Conservation (phyloP, 805 yeast species). For the Nakazawaea sp. region DNA sequence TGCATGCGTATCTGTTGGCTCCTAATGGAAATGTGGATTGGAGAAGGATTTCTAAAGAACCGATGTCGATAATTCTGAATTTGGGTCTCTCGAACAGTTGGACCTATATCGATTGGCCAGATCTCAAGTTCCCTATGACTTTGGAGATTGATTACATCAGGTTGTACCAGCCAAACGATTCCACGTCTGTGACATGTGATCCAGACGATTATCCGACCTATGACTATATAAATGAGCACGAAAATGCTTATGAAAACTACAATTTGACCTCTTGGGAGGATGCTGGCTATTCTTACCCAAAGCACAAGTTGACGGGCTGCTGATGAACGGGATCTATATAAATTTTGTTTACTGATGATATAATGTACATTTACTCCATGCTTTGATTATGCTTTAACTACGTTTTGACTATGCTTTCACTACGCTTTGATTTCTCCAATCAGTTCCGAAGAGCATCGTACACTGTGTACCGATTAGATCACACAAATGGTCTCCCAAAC, state of each 20-base stretch:
- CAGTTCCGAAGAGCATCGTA: no score
- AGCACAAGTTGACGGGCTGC: slow-evolving; percentile 25
- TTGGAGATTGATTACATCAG: slow-evolving; percentile 41
- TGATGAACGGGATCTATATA: no score
- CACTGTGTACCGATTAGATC: no score
- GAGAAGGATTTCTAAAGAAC: slow-evolving; percentile 41
- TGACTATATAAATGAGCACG: slow-evolving; percentile 35
- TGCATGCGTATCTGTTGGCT: slow-evolving; percentile 33
- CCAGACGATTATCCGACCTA: slow-evolving; percentile 39
- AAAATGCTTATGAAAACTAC: slow-evolving; percentile 32
- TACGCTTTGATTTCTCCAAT: no score
- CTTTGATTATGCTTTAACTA: no score
- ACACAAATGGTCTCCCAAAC: no score
- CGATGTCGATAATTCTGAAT: slow-evolving; percentile 42
- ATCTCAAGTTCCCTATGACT: slow-evolving; percentile 33
- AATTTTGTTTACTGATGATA: no score
- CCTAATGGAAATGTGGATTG: slow-evolving; percentile 46
- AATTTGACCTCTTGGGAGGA: slow-evolving; percentile 36
- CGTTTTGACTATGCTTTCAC: no score
- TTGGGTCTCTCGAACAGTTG: slow-evolving; percentile 43
- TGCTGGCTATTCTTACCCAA: slow-evolving; percentile 38
- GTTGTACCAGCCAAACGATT: slow-evolving; percentile 39
- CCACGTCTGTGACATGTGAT: slow-evolving; percentile 36
- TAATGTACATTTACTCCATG: no score
- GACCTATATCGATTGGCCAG: slow-evolving; percentile 44